Percentiles rank a stretch among this genome's conserved stretches.
These are phyloP conservation scores for Talaromyces sp. DNA, from an alignment of 2,329 filamentous ascomycete genomes.

Conservation along the genomic window DNA sequence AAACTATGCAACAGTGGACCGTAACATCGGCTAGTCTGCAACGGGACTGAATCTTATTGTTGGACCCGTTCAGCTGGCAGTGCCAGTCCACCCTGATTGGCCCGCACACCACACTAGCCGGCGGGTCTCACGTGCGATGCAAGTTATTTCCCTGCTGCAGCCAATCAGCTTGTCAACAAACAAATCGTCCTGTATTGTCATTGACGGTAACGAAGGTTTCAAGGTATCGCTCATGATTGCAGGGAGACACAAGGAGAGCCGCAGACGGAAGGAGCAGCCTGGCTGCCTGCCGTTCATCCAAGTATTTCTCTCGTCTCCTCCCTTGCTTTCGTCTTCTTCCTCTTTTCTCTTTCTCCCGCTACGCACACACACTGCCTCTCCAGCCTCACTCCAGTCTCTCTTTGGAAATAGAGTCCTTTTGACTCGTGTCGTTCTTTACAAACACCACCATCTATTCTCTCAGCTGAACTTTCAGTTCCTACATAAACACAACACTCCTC, in stretches of 20 bases:
- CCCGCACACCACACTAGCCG: background rate
- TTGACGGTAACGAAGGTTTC: background rate
- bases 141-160: background rate
- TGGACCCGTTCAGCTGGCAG: background rate
- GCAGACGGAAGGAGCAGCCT: background rate
- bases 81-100: background rate
- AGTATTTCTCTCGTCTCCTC: constrained; percentile 7
- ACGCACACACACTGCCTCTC: constrained; percentile 2
- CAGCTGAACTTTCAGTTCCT: background rate
- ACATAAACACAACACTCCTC: background rate
- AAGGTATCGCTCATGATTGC: background rate
- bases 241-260: too few species aligned
- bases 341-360: background rate
- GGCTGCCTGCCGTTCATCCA: background rate
- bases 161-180: background rate
- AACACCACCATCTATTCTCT: background rate
- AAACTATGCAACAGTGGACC: background rate
- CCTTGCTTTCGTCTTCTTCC: constrained; percentile 1
- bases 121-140: constrained; percentile 1
- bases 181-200: background rate
- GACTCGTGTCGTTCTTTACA: constrained; percentile 21
- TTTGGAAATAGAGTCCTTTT: constrained; percentile 16
- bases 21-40: background rate
- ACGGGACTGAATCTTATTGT: background rate
- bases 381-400: constrained; percentile 18